Evolutionary conservation across 129 eudicot genomes (phyloP), one percentile per base, ranked within the genome.

Genomic region (Pulicaria dysenterica): DNA sequence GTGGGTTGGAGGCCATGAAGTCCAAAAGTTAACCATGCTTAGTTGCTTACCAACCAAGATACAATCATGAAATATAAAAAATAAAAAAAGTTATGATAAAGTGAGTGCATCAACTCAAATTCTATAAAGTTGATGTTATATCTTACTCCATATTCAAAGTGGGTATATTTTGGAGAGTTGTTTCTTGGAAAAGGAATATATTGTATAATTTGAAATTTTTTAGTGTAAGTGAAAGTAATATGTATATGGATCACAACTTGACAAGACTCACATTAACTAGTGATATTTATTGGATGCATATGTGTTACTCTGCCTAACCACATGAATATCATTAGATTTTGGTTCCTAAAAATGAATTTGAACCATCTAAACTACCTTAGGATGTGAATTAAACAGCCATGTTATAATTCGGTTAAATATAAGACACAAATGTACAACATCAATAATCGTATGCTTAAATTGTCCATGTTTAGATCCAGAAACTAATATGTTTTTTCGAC

Each of bases 41-140:
- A 51, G 71, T 71, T 63, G 78, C 78, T 74, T 63, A 51, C 78
- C 78, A 73, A 74, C 72, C 71, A 74, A 74, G 64, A 63, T 74
- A 49, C 71, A 74, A 74, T 63, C 71, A 49, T 63, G 7, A 37
- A n/a, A n/a, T n/a, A n/a, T n/a, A 73, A 46, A 57, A 9, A 36
- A 60, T 34, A 67, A 36, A 5, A 53, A 73, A 41, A 62, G 61
- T 61, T 61, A 6, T 49, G 17, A 17, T 60, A 39, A 61, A 61
- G 70, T 39, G 62, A 73, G 37, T 16, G 42, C 54, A 73, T 24
- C 78, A 40, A 50, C 78, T 31, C 58, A 44, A 44, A 15, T 57
- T 72, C 58, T 4, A 54, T 12, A 16, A 59, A 38, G 15, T 40
- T 54, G 7, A 49, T 68, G 42, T 51, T 40, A 6, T 47, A 73